Percentiles rank a stretch among this genome's conserved stretches.
Conservation (phyloP, 768 basidiomycete genomes). For the Leccinellum albellum region DNA sequence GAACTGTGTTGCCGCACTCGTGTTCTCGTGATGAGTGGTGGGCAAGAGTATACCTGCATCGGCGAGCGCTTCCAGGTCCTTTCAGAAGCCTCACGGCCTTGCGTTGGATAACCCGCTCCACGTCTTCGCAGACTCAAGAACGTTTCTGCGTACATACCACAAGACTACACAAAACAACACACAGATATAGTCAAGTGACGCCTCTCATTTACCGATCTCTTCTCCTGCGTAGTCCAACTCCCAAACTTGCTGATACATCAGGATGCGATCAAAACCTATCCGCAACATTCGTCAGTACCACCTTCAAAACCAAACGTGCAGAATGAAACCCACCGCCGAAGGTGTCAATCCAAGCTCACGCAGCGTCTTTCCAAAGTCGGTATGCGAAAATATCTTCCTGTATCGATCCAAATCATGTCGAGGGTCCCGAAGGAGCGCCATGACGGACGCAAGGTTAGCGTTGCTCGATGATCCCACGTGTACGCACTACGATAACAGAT, state of each 20-base stretch:
- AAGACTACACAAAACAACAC: background rate
- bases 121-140: background rate
- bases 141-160: background rate
- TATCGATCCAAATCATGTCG: background rate
- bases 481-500: background rate
- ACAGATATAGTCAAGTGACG: background rate
- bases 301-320: background rate
- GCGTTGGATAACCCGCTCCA: no score
- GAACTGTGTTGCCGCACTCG: no score
- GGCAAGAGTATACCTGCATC: no score
- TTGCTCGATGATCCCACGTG: background rate
- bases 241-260: slow-evolving; percentile 2
- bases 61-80: no score
- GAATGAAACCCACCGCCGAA: slow-evolving; percentile 51
- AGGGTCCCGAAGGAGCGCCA: background rate
- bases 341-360: slow-evolving; percentile 86
- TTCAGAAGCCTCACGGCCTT: no score
- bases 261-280: slow-evolving; percentile 54
- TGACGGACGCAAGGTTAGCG: background rate
- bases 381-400: slow-evolving; percentile 62
- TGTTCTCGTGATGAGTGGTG: no score
- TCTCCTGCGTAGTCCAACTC: background rate
- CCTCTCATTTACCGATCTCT: no score
- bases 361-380: slow-evolving; percentile 77
- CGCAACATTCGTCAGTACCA: slow-evolving; percentile 1